Base-by-base conservation (phyloP, 768 basidiomycete species). In the Neoboletus brunneissimus region DNA sequence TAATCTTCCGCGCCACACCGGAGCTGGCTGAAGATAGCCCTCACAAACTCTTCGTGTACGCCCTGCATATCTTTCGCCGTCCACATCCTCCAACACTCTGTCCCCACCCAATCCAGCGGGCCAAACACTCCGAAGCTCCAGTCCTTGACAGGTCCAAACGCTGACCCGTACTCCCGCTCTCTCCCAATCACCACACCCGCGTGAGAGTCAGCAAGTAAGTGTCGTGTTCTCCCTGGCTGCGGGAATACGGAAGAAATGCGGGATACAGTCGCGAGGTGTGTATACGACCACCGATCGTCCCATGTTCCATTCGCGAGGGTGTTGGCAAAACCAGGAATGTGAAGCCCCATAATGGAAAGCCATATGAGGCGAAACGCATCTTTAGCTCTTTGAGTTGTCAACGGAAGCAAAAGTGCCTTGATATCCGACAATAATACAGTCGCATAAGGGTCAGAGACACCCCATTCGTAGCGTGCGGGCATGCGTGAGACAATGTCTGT, bases 381-480 rank as follows among this genome's bases (percentile, higher is more conserved):
- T 72, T 82, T 83, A 0, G 82, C 81, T 27, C 64, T 68, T 13
- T 63, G 56, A 18, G 79, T 76, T 15, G 68, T 71, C 44, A 88
- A 51, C 9, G 72, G 56, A 44, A 90, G 69, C 15, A 92, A 69
- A 31, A 85, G 69, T 4, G 80, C 69, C 22, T 82, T 81, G 58
- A 94, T 79, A 64, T 94, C 91, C 34, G 81, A 77, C 67, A 94
- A 88, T 16, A 94, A 72, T 32, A 93, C 79, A 4, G 79, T 83
- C 3, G 84, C 75, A 64, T 89, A 91, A 7, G 91, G 91, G 67
- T 94, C 91, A 18, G 73, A 67, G 25, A 78, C 75, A 20, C 73
- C 74, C 20, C 73, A 73, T 5, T 80, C 76, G 54, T 85, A 82
- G 48, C 85, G 82, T 8, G 76, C 69, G n/a, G 89, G 84, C 3